phyloP scores from a whole-genome alignment of 2,329 filamentous ascomycete genomes.

The Aspergillus transmontanensis region DNA sequence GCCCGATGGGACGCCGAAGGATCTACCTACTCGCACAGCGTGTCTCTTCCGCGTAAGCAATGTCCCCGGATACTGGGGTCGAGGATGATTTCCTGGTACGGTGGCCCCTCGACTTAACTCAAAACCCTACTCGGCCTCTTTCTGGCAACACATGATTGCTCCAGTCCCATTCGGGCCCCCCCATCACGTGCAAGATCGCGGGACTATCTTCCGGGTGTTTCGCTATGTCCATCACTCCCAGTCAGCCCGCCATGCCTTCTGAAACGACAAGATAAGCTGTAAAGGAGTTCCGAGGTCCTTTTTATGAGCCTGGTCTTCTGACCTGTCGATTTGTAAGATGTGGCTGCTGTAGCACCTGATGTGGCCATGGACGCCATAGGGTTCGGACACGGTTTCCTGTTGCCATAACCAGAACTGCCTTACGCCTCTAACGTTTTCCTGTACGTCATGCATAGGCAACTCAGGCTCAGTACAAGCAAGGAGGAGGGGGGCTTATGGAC shows the following conservation, averaged over 20 bases:
- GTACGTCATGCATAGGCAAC: constrained; percentile 25
- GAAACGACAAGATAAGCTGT: background rate
- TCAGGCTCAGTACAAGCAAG: background rate
- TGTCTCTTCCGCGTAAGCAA: background rate
- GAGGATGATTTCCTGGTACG: background rate
- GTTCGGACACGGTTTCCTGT: constrained; percentile 22
- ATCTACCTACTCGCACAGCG: background rate
- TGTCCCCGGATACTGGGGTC: background rate
- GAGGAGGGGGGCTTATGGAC: background rate
- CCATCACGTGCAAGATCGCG: constrained; percentile 1
- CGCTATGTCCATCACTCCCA: no score
- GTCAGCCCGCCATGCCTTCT: background rate
- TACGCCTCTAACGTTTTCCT: constrained; percentile 17
- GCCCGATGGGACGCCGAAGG: background rate
- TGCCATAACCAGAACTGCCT: constrained; percentile 1
- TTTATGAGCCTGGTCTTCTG: background rate
- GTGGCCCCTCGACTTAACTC: background rate
- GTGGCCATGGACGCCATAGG: background rate
- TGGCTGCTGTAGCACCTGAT: constrained; percentile 6
- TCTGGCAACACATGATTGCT: background rate
- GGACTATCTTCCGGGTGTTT: constrained; percentile 2
- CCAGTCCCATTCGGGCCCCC: background rate
- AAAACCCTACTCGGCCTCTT: background rate
- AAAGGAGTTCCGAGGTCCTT: background rate
- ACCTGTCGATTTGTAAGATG: background rate